Evolutionary conservation across 192 early-diverging fungal genomes (phyloP).

Genomic region (Endogone sp.): DNA sequence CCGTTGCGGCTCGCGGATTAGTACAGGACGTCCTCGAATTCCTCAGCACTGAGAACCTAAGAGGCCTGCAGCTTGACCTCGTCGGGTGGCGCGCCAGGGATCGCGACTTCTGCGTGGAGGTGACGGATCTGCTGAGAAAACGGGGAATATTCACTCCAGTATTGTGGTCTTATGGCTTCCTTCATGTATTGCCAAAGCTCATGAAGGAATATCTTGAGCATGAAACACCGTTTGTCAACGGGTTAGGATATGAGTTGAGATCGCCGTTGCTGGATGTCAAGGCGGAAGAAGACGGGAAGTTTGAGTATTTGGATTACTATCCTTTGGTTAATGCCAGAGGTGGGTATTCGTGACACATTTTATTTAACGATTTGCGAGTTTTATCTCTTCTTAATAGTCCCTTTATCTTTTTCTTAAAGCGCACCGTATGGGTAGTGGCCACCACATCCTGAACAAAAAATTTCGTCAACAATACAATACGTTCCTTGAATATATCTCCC

Average conservation of each 20-base stretch:
- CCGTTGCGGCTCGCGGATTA: constrained; percentile 6
- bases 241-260: constrained; percentile 19
- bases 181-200: constrained; percentile 19
- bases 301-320: constrained; percentile 32
- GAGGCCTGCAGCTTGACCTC: constrained; percentile 6
- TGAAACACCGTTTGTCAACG: constrained; percentile 8
- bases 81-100: constrained; percentile 20
- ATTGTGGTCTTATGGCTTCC: constrained; percentile 37
- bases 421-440: constrained; percentile 20
- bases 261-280: constrained; percentile 30
- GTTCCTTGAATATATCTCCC: constrained; percentile 31
- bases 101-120: constrained; percentile 12
- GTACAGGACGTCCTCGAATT: constrained; percentile 12
- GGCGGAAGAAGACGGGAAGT: not conserved
- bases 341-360: constrained; percentile 5
- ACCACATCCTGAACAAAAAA: constrained; percentile 31
- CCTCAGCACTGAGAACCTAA: constrained; percentile 12
- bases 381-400: no score
- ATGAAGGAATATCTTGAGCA: constrained; percentile 29
- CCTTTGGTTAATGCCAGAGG: constrained; percentile 46
- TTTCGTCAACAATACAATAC: constrained; percentile 31
- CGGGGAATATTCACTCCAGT: constrained; percentile 19
- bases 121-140: constrained; percentile 26
- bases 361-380: no score
- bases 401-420: constrained; percentile 8